phyloP scores from a whole-genome alignment of 139 green algal species.

The Micromonas pusilla region DNA sequence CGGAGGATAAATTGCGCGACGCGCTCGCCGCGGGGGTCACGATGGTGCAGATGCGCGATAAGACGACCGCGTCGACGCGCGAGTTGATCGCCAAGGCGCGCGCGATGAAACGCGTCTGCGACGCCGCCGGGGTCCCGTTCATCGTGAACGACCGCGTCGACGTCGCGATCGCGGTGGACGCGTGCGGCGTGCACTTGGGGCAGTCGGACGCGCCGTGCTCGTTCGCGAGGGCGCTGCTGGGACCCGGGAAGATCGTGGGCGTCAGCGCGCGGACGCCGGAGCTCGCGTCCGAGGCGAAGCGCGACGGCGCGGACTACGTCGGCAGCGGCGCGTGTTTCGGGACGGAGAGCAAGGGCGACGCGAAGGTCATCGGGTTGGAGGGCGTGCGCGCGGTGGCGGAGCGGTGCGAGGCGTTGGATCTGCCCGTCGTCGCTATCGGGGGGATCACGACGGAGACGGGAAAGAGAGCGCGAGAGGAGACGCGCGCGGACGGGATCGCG shows the following conservation, averaged over 20 bases:
- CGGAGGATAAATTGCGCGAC: background rate
- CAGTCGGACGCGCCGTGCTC: slow-evolving; percentile 65
- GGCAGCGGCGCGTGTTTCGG: slow-evolving; percentile 61
- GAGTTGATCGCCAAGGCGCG: slow-evolving; percentile 45
- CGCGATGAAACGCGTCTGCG: background rate
- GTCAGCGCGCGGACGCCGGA: slow-evolving; percentile 40
- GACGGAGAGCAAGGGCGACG: slow-evolving; percentile 70
- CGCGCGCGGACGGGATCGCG: background rate
- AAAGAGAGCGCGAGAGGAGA: background rate
- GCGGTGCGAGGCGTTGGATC: slow-evolving; percentile 32
- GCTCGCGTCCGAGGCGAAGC: slow-evolving; percentile 30
- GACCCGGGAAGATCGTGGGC: slow-evolving; percentile 66
- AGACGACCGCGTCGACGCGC: slow-evolving; percentile 44
- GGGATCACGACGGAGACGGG: slow-evolving; percentile 47
- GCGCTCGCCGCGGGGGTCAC: slow-evolving; percentile 56
- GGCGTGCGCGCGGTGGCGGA: slow-evolving; percentile 51
- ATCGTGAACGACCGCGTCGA: slow-evolving; percentile 91
- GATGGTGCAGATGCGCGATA: slow-evolving; percentile 76
- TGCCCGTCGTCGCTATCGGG: slow-evolving; percentile 79
- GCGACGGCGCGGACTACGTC: slow-evolving; percentile 79
- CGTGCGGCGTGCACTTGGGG: slow-evolving; percentile 74
- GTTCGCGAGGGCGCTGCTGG: slow-evolving; percentile 49
- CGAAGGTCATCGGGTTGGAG: slow-evolving; percentile 57
- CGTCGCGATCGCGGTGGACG: slow-evolving; percentile 62
- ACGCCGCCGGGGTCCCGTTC: slow-evolving; percentile 45